Conservation (phyloP, 345 rosid species). For the Linum tenue region DNA sequence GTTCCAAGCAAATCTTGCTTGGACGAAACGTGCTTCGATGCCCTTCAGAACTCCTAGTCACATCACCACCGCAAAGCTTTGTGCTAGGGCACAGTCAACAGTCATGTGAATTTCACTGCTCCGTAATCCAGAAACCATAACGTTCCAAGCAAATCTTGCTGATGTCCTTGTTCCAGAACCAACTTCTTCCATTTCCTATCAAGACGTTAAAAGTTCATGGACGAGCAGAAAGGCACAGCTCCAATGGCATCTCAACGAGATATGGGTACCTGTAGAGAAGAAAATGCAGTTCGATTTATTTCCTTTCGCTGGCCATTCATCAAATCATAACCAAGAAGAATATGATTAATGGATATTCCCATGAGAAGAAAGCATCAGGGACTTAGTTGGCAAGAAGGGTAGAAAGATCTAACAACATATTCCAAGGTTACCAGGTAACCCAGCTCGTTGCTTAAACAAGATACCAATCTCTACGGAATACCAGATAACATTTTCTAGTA, state of each 20-base stretch:
- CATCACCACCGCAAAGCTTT: neutral
- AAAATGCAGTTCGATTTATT: too few relatives aligned
- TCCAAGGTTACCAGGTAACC: neutral
- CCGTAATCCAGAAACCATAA: neutral
- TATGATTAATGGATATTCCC: too few relatives aligned
- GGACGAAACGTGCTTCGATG: neutral
- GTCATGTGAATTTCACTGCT: neutral
- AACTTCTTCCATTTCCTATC: neutral
- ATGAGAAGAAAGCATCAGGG: too few relatives aligned
- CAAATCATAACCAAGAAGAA: neutral
- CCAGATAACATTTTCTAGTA: neutral
- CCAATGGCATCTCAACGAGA: neutral
- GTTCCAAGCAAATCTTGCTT: too few relatives aligned
- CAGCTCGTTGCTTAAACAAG: neutral
- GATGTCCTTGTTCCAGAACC: neutral
- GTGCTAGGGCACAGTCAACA: neutral
- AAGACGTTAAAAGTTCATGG: too few relatives aligned
- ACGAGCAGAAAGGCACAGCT: too few relatives aligned
- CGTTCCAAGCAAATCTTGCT: neutral
- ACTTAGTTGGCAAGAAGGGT: too few relatives aligned
- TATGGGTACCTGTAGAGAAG: neutral
- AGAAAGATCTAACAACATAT: neutral
- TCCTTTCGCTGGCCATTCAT: neutral
- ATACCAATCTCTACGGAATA: neutral
- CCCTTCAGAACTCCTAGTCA: neutral